These are phyloP conservation scores for Acacia acuminata DNA, from an alignment of 306 rosid genomes.

Conservation along the genomic window DNA sequence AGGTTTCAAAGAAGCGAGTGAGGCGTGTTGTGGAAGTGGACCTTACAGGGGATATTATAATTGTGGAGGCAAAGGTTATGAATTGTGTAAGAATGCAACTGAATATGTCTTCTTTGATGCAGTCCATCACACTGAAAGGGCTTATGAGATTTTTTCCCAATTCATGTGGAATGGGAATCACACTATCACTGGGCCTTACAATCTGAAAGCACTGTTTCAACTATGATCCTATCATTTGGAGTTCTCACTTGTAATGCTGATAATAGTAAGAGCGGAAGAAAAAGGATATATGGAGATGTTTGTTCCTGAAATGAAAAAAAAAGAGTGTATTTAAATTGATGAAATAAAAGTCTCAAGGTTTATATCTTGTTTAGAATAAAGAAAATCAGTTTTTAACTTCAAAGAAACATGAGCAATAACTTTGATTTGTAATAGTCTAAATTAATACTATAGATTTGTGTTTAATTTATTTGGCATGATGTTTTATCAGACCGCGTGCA, in stretches of 20 bases:
- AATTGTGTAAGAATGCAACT: not conserved
- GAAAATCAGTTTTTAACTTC: no score
- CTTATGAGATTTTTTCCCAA: not conserved
- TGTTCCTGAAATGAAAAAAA: no score
- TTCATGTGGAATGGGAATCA: not conserved
- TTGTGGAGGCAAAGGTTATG: not conserved
- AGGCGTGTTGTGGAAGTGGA: conserved; percentile 17
- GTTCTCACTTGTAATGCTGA: not conserved
- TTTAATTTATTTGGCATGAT: no score
- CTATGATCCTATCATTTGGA: not conserved
- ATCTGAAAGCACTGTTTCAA: not conserved
- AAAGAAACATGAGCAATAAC: no score
- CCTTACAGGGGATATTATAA: not conserved
- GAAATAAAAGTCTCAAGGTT: no score
- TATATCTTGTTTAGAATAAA: no score
- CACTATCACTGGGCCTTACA: not conserved
- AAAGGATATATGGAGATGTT: no score
- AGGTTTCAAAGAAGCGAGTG: conserved; percentile 37
- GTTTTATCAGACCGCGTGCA: no score
- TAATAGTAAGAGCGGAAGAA: not conserved
- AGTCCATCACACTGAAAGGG: not conserved
- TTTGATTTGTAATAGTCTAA: no score
- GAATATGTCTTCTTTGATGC: not conserved
- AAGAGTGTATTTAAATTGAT: no score
- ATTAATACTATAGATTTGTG: no score